Base-by-base conservation (phyloP, 2,329 filamentous ascomycete genomes). In the Aspergillus cejpii region DNA sequence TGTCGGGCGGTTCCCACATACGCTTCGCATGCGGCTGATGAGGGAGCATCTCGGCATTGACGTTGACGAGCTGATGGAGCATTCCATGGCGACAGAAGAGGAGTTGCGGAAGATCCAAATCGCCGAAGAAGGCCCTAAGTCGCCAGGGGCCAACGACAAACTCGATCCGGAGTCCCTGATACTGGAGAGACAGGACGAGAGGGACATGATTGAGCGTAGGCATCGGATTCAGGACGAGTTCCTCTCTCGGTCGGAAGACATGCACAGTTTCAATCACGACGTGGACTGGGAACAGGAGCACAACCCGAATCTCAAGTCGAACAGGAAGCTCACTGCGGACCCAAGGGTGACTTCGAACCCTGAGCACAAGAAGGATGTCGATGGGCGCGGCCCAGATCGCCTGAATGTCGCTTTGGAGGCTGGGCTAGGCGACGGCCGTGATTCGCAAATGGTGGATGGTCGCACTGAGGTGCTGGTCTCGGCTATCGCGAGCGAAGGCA, bases 21-120 rank as follows among this genome's bases (percentile, higher is more conserved):
- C 88, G 0, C 77, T 98, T 41, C 87, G 92, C 23, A 83, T 96
- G 73, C 85, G 92, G 20, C 74, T 97, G 39, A 97, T 97, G 92
- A 80, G 91, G 51, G 92, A 98, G 67, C 92, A 98, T 70, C 74
- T 98, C 23, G 92, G 92, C n/a, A 74, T 97, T 29, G 90, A 97
- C 60, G 88, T 95, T 3, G 92, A 98, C 64, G 86, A 87, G 59
- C 83, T 96, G 48, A 80, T 87, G 60, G 87, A 92, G 60, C 81
- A 91, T 49, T 83, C 89, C 54, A 77, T 84, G 40, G 76, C 80
- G 54, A 79, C 79, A 21, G 83, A 89, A 56, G 65, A 80, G 39
- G 81, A 84, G 54, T 71, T 75, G 11, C 74, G 70, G 24, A 73
- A 75, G 4, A 80, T 84, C 37, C 84, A 85, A 52, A 66, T 68